Base-by-base conservation (phyloP, 1,139 yeast genomes). In the Zygoascus hellenicus region DNA sequence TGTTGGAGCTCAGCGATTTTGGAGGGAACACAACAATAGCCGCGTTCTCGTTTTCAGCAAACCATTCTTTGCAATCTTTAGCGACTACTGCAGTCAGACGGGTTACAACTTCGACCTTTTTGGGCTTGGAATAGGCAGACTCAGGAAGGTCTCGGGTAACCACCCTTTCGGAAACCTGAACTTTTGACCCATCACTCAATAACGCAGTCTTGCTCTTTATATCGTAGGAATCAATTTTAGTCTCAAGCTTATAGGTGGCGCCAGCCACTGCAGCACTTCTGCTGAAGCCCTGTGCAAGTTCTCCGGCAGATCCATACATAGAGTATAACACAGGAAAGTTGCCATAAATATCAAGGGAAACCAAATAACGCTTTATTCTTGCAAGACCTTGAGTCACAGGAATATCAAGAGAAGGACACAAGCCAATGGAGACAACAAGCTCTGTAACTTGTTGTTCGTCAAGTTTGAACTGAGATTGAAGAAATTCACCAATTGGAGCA, bases 251-350 rank as follows among this genome's bases (percentile, higher is more conserved):
- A 68, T 90, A 92, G 35, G 95, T 87, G 49, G 97, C 86, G 50
- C 97, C 98, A 29, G 95, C 97, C 52, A 92, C 98, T 11, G 99
- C 98, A 4, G 98, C 97, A 51, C 95, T 84, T 56, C 99, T 77
- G 67, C 97, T 90, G 65, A 92, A 92, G 1, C 97, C 99, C 69
- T 92, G 99, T 6, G 96, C 82, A 31, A 92, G 72, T 67, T 92
- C 99, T 43, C 97, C 97, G 0, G 96, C 94, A 2, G 96, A 95
- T 49, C 98, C 98, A 66, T 83, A 92, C 71, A 88, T 90, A 51
- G 95, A 86, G 58, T 83, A 83, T 70, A 92, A 74, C 17, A 87
- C 94, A 1, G 98, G 97, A 74, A 92, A 94, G 55, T 81, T 83
- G 9, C 98, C 98, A 65, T 89, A 92, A 9, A 90, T 87, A 57